These are phyloP conservation scores for Picochlorum sp. DNA, from an alignment of 139 green algal genomes.

Conservation along the genomic window DNA sequence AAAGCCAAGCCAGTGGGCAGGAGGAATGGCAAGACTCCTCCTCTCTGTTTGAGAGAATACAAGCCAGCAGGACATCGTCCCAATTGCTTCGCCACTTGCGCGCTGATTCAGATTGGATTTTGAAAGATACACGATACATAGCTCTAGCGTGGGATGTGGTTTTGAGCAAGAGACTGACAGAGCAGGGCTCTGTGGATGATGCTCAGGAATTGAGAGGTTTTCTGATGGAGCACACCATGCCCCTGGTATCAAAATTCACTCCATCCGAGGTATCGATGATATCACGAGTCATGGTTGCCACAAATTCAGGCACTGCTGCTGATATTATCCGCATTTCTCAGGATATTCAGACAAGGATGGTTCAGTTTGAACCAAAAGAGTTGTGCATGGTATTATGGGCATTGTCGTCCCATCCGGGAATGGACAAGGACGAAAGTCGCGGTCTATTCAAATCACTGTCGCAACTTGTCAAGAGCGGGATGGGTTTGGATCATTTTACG, in stretches of 20 bases:
- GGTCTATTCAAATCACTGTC: conserved; percentile 7
- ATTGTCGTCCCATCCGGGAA: not conserved
- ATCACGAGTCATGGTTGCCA: not conserved
- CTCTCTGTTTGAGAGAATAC: no score
- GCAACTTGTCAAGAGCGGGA: conserved; percentile 5
- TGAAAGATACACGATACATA: not conserved
- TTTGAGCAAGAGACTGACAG: not conserved
- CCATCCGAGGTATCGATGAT: conserved; percentile 2
- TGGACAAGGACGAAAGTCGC: not conserved
- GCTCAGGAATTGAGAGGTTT: not conserved
- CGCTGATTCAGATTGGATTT: not conserved
- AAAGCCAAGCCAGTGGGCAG: no score
- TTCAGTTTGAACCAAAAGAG: conserved; percentile 13
- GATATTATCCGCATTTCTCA: not conserved
- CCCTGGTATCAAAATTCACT: not conserved
- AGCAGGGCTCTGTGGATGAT: not conserved
- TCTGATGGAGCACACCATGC: not conserved
- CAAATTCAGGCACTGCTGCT: not conserved
- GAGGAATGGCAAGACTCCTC: no score
- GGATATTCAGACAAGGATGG: conserved; percentile 3
- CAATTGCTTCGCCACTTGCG: no score
- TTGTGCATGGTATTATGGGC: conserved; percentile 26
- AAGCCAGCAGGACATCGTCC: no score
- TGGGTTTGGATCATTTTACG: conserved; percentile 16
- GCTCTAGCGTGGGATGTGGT: not conserved